Evolutionary conservation across 176 grass and related monocot genomes (phyloP).

Genomic region (Oryza meridionalis): DNA sequence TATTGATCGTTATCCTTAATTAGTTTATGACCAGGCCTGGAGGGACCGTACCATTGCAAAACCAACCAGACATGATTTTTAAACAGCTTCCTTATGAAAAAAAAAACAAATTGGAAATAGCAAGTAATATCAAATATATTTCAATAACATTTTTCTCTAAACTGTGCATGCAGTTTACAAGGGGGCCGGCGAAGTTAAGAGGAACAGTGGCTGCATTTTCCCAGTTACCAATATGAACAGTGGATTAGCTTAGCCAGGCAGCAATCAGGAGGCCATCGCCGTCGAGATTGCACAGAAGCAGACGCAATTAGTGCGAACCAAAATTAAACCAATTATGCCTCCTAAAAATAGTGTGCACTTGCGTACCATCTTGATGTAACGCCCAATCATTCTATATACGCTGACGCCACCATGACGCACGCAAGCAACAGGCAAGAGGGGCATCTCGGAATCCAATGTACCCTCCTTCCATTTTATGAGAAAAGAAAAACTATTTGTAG

Average conservation of each 20-base stretch:
- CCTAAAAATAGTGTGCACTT: constrained; percentile 6
- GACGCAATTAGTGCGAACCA: not conserved
- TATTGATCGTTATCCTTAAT: too few species aligned
- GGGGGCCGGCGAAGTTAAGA: too few species aligned
- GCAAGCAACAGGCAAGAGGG: not conserved
- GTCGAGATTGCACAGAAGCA: not conserved
- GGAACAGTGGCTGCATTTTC: too few species aligned
- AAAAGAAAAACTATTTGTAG: too few species aligned
- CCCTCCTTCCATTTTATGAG: not conserved
- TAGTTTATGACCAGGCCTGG: too few species aligned
- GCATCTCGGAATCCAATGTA: not conserved
- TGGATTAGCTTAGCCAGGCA: not conserved
- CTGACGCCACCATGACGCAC: not conserved
- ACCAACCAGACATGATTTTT: too few species aligned
- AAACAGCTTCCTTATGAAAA: too few species aligned
- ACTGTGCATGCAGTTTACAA: too few species aligned
- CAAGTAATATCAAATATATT: too few species aligned
- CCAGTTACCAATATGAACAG: not conserved
- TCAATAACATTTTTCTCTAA: too few species aligned
- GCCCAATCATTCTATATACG: not conserved
- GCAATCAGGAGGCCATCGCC: not conserved
- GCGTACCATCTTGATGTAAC: not conserved
- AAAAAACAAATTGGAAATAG: too few species aligned
- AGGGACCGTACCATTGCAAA: too few species aligned
- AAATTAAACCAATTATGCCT: not conserved